phyloP scores from a whole-genome alignment of 192 early-diverging fungal species.

The Kappamyces sp. region DNA sequence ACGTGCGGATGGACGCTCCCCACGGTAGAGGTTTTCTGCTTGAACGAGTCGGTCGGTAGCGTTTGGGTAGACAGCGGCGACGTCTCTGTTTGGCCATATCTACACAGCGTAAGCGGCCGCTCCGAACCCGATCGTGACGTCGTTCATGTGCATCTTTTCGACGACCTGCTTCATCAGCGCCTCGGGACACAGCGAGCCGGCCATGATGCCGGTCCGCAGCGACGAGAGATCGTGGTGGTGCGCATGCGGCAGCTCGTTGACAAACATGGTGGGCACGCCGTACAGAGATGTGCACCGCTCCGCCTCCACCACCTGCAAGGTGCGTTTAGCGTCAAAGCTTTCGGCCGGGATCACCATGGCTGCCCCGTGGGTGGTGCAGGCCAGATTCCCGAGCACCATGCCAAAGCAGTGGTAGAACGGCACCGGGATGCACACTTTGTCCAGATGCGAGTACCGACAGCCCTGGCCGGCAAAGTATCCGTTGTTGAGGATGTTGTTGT shows the following conservation, averaged over 20 bases:
- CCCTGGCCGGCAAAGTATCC: constrained; percentile 33
- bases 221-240: constrained; percentile 27
- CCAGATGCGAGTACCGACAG: constrained; percentile 31
- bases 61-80: constrained; percentile 39
- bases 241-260: constrained; percentile 37
- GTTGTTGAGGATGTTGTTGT: constrained; percentile 46
- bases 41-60: constrained; percentile 20
- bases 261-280: constrained; percentile 42
- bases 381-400: constrained; percentile 39
- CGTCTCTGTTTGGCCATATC: constrained; percentile 31
- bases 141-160: constrained; percentile 33
- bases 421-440: constrained; percentile 39
- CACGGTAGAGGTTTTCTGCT: constrained; percentile 28
- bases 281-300: constrained; percentile 36
- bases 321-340: constrained; percentile 34
- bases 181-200: constrained; percentile 39
- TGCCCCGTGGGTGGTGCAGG: constrained; percentile 37
- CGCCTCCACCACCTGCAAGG: constrained; percentile 30
- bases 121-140: constrained; percentile 30
- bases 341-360: constrained; percentile 36
- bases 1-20: constrained; percentile 38
- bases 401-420: constrained; percentile 54
- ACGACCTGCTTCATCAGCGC: constrained; percentile 43
- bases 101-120: constrained; percentile 2
- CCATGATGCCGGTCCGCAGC: constrained; percentile 41